These are phyloP conservation scores for Aphanomyces stellatus DNA, from an alignment of 352 stramenopile species.

Conservation along the genomic window DNA sequence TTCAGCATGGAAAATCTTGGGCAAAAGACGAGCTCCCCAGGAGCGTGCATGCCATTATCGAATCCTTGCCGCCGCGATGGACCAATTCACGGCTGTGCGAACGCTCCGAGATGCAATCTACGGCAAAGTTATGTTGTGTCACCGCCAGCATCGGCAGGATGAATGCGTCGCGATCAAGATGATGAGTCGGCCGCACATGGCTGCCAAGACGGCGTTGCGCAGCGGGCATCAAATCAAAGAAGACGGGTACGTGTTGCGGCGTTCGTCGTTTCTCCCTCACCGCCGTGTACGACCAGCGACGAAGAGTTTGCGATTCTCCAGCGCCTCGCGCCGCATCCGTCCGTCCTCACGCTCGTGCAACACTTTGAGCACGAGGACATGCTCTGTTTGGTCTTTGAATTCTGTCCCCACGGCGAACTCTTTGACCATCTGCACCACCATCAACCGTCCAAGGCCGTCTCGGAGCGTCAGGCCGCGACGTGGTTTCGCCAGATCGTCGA, in stretches of 20 bases:
- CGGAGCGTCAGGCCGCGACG: constrained; percentile 24
- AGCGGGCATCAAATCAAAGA: constrained; percentile 9
- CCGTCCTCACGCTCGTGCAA: constrained; percentile 33
- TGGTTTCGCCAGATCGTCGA: constrained; percentile 44
- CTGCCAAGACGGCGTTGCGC: constrained; percentile 26
- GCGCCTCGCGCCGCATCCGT: constrained; percentile 1
- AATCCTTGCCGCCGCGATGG: too few species aligned
- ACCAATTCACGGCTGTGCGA: constrained; percentile 35
- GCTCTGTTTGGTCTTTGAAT: constrained; percentile 54
- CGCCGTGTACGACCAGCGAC: neutral
- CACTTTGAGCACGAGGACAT: constrained; percentile 43
- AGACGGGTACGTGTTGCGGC: constrained; percentile 8
- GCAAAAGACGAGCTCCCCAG: too few species aligned
- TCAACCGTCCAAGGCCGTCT: constrained; percentile 10
- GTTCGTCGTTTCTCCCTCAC: neutral
- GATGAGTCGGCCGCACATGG: constrained; percentile 56
- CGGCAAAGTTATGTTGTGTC: constrained; percentile 37
- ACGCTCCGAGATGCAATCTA: constrained; percentile 46
- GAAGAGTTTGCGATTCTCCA: constrained; percentile 17
- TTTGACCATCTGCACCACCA: constrained; percentile 31
- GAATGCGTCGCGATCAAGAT: constrained; percentile 45
- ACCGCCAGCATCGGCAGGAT: constrained; percentile 25
- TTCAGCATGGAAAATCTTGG: too few species aligned
- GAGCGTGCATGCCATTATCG: too few species aligned
- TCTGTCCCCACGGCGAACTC: constrained; percentile 49